phyloP scores from a whole-genome alignment of 1,139 yeast genomes.

The Hansenula lynferdii region DNA sequence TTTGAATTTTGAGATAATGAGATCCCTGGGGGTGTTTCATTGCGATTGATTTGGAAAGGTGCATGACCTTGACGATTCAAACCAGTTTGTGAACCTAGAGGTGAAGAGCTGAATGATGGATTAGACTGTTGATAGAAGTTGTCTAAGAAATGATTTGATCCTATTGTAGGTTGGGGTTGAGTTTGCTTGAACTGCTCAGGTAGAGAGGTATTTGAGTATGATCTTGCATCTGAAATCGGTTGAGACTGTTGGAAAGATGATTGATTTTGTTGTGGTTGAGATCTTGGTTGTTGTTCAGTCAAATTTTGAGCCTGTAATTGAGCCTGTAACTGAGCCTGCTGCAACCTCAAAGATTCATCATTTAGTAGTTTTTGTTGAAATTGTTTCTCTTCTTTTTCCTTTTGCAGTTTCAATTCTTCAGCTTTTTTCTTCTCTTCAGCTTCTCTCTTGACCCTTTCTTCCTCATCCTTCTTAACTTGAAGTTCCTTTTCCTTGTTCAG shows the following conservation, averaged over 20 bases:
- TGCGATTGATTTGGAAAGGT: not conserved
- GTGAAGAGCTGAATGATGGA: not conserved
- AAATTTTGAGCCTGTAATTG: not conserved
- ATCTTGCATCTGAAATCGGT: conserved; percentile 4
- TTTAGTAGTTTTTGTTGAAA: conserved; percentile 3
- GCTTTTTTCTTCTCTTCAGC: conserved; percentile 10
- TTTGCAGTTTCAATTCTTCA: conserved; percentile 1
- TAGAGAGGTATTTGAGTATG: conserved; percentile 1
- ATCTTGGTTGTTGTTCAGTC: conserved; percentile 3
- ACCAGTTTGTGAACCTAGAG: not conserved
- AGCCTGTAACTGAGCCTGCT: not conserved
- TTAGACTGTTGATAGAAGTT: not conserved
- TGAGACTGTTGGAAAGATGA: conserved; percentile 12
- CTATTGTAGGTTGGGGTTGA: conserved; percentile 5
- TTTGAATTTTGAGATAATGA: not conserved
- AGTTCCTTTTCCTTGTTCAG: conserved; percentile 25
- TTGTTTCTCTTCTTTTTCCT: conserved; percentile 4
- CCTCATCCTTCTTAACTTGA: conserved; percentile 17
- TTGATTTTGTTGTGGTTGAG: conserved; percentile 9
- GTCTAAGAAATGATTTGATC: not conserved
- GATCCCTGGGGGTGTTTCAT: not conserved
- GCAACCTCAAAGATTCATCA: conserved; percentile 4
- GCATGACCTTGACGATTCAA: not conserved
- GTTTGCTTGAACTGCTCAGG: not conserved
- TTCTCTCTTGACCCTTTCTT: conserved; percentile 14